phyloP scores from a whole-genome alignment of 2,329 filamentous ascomycete species.

The Waltergamsia citrina region DNA sequence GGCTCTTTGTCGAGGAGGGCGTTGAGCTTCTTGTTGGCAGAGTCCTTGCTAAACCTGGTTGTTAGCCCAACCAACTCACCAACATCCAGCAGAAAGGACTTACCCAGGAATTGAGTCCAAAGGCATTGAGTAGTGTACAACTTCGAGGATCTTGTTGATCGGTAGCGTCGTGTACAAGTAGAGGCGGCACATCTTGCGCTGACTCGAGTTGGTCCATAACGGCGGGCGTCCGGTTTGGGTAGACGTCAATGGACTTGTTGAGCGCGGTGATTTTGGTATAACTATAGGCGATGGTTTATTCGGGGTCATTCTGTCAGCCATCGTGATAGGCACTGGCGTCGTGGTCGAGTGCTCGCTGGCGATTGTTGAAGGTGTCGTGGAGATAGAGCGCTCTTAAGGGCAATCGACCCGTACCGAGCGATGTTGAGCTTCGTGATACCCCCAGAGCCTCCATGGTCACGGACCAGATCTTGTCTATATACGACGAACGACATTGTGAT shows the following conservation, averaged over 20 bases:
- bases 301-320: background rate
- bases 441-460: background rate
- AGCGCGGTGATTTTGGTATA: background rate
- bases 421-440: background rate
- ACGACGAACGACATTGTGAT: too few relatives aligned
- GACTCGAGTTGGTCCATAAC: conserved; percentile 43
- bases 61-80: background rate
- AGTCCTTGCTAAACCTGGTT: conserved; percentile 34
- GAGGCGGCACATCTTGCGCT: conserved; percentile 43
- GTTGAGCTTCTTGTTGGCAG: conserved; percentile 49
- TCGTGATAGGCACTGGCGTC: too few relatives aligned
- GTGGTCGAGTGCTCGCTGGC: too few relatives aligned
- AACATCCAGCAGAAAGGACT: conserved; percentile 9
- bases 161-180: conserved; percentile 47
- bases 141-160: conserved; percentile 36
- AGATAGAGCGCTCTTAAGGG: background rate
- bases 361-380: background rate
- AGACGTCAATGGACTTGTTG: background rate
- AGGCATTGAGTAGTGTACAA: conserved; percentile 27
- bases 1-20: conserved; percentile 48
- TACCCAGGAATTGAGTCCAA: conserved; percentile 37
- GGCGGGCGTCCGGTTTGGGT: conserved; percentile 39
- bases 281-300: background rate
- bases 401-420: background rate
- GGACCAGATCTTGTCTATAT: background rate